Conservation (phyloP, 192 early-diverging fungal genomes). For the Nowakowskiella sp. region DNA sequence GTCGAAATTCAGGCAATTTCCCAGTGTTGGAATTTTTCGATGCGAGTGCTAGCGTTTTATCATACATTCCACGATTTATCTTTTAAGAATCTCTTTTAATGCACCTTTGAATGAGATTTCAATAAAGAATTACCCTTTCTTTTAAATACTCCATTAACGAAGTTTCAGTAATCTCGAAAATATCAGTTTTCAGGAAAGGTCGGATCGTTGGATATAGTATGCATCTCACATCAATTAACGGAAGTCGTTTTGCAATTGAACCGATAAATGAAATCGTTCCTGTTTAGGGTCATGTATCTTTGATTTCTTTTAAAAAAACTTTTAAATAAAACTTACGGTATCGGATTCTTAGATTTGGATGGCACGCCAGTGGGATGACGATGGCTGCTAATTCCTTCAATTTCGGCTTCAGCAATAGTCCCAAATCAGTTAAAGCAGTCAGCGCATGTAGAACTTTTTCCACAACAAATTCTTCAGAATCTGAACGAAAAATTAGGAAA, state of each 20-base stretch:
- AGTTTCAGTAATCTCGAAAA: conserved; percentile 54
- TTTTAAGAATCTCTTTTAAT: too few relatives aligned
- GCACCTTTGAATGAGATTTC: neutral
- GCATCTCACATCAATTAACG: conserved; percentile 66
- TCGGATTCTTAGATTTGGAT: conserved; percentile 76
- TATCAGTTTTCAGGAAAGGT: conserved; percentile 60
- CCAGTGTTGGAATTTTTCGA: too few relatives aligned
- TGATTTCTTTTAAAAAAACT: neutral
- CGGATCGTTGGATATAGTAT: conserved; percentile 64
- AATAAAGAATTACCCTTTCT: neutral
- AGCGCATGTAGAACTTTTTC: conserved; percentile 80
- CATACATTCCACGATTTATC: too few relatives aligned
- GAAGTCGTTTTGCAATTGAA: conserved; percentile 49
- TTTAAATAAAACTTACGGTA: conserved; percentile 39
- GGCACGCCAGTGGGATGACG: conserved; percentile 65
- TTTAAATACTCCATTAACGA: conserved; percentile 60
- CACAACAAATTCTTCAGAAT: conserved; percentile 87
- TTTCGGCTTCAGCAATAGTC: conserved; percentile 66
- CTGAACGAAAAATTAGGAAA: conserved; percentile 32
- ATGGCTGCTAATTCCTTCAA: conserved; percentile 65
- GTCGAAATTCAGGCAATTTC: too few relatives aligned
- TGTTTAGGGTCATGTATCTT: conserved; percentile 16
- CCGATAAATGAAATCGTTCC: conserved; percentile 65
- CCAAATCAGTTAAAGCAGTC: conserved; percentile 66
- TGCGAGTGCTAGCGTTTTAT: too few relatives aligned